Evolutionary conservation across 1,284 basidiomycete species (phyloP).

Genomic region (Ustilago lituana): DNA sequence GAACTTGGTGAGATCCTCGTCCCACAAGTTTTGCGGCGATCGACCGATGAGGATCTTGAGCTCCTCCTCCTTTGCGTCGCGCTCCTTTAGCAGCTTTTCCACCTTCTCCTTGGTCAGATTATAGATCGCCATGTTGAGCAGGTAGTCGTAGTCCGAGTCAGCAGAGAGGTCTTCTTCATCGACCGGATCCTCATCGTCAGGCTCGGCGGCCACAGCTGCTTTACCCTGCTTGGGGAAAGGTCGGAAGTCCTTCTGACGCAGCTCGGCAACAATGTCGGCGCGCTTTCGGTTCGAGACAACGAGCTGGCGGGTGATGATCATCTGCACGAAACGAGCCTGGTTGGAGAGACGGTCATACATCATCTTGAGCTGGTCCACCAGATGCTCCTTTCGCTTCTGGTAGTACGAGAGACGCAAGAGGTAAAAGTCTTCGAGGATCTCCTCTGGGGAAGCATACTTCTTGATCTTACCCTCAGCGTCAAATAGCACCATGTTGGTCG

Average conservation of each 20-base stretch:
- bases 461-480: constrained; percentile 96
- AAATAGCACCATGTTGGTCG: constrained; percentile 98
- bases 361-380: constrained; percentile 84
- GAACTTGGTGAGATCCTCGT: constrained; percentile 86
- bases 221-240: constrained; percentile 84
- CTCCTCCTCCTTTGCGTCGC: constrained; percentile 83
- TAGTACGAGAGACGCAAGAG: constrained; percentile 85
- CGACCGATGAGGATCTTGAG: constrained; percentile 81
- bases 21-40: constrained; percentile 88
- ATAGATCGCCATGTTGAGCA: constrained; percentile 93
- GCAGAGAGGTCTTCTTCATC: constrained; percentile 72
- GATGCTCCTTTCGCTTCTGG: constrained; percentile 81
- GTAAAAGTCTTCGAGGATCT: constrained; percentile 94
- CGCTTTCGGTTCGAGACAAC: constrained; percentile 92
- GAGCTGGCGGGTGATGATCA: constrained; percentile 92
- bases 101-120: constrained; percentile 95
- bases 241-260: constrained; percentile 82
- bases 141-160: constrained; percentile 88
- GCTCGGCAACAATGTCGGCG: constrained; percentile 82
- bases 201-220: constrained; percentile 76
- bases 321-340: constrained; percentile 94
- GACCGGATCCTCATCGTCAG: constrained; percentile 68
- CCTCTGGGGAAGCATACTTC: constrained; percentile 88
- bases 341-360: constrained; percentile 88
- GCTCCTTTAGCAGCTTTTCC: constrained; percentile 82